Base-by-base conservation (phyloP, 208 protist genomes). In the Crithidia thermophila region DNA sequence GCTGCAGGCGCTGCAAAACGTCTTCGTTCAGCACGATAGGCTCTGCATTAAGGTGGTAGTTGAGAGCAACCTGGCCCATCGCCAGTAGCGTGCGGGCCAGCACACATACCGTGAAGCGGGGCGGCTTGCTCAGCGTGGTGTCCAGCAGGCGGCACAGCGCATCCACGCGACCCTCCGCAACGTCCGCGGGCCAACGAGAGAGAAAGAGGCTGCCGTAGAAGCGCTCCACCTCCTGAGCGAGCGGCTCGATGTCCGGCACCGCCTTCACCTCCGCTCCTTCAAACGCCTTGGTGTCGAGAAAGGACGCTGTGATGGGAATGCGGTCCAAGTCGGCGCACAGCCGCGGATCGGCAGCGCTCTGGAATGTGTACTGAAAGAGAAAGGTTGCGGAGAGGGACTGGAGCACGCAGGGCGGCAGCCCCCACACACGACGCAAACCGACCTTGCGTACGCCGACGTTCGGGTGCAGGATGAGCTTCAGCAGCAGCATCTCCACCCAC, bases 241-340 rank as follows among this genome's bases (percentile, higher is more conserved):
- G 69, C 40, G 81, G 81, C 47, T 76, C 70, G 13, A 86, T 57
- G 28, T 69, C 56, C 23, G 71, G 73, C 34, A 91, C 45, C 9
- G 85, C 67, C 39, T 66, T 62, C 67, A 84, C 53, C 60, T 91
- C 84, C 37, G 61, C 42, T 10, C 85, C 86, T 50, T 95, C 87
- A 70, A 90, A 87, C 20, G 75, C 81, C 64, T 87, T 89, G 8
- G 75, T 79, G 34, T 84, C 84, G 3, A 92, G 60, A 42, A 94
- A 90, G 31, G 73, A 80, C 0, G 74, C 58, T 3, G 79, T 73
- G 53, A 88, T 75, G 39, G 80, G 74, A 23, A 75, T 57, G 31
- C 88, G 88, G 46, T 96, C 91, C 21, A 96, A 34, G 28, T 94
- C 88, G 0, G 67, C 51, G 68, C 88, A 94, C 51, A 96, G 79